Evolutionary conservation across 2,329 filamentous ascomycete genomes (phyloP).

Genomic region (Lecanoromycetidae sp.): DNA sequence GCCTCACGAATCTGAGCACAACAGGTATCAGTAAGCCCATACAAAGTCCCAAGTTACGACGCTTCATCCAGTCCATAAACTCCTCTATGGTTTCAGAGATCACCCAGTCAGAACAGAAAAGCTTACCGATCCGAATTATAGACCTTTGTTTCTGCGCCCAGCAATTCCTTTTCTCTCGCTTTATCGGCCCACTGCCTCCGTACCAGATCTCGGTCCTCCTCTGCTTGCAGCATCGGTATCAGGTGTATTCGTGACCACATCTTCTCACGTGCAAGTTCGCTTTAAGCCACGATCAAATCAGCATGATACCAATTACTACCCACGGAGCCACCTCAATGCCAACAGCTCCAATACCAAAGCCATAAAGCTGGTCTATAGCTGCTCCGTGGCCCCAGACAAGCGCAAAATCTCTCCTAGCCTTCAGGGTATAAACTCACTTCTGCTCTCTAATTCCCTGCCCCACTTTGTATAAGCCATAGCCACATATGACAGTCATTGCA

Average conservation of each 20-base stretch:
- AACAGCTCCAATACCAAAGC: background rate
- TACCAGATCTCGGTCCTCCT: constrained; percentile 92
- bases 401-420: background rate
- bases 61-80: no score
- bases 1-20: constrained; percentile 58
- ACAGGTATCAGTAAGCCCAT: background rate
- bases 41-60: no score
- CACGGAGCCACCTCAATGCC: background rate
- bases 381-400: background rate
- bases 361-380: background rate
- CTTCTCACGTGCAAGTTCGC: constrained; percentile 91
- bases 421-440: constrained; percentile 50
- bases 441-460: constrained; percentile 76
- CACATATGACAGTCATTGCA: constrained; percentile 66
- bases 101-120: background rate
- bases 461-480: constrained; percentile 80
- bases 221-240: constrained; percentile 84
- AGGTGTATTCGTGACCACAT: constrained; percentile 96
- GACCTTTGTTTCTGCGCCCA: constrained; percentile 71
- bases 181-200: constrained; percentile 75
- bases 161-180: constrained; percentile 76
- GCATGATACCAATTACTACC: background rate
- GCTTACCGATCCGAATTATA: constrained; percentile 81
- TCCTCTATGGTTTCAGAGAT: no score
- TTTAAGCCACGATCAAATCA: constrained; percentile 30